Evolutionary conservation across 441 rosid genomes (phyloP), one percentile per base, ranked within the genome.

Genomic region (Codiaeum variegatum): DNA sequence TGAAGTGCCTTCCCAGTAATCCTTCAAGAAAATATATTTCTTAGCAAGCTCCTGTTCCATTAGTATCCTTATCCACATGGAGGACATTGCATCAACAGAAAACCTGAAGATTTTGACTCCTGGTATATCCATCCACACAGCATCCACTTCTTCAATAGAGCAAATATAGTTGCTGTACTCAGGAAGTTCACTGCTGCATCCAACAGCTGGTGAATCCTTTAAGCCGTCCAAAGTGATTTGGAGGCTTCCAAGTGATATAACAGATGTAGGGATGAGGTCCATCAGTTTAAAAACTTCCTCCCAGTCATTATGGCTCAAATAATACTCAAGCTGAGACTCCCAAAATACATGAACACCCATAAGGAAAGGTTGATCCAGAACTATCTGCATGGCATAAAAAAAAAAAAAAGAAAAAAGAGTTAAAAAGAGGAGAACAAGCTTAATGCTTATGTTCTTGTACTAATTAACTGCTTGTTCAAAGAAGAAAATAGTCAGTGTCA

Each of bases 261-360:
- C 82, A 70, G 93, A 87, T 62, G 84, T 70, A 79, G 99, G 98
- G 74, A 92, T 81, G 76, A 88, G 77, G 71, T 91, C 93, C 85
- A 96, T 76, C 69, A 93, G 86, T 84, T 90, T 92, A 44, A 78
- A 83, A 76, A 92, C 93, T 85, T 96, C 99, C 74, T 88, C 93
- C 97, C 92, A 93, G 79, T 96, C 92, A 86, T 92, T 92, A 80
- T 88, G 99, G 79, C 88, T 85, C 77, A 88, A 80, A 75, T 86
- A 80, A 77, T 93, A 96, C 89, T 93, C 98, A 77, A 96, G 79
- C 81, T 93, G 97, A 26, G 99, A 93, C 66, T 96, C 98, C 99
- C 98, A 96, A 52, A 86, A 83, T 54, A 92, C 88, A 80, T 92
- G 97, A 81, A 93, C 96, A 71, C 98, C 99, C 95, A 93, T 94